Conservation (phyloP, 2,329 filamentous ascomycete genomes). For the Thelonectria blattea region DNA sequence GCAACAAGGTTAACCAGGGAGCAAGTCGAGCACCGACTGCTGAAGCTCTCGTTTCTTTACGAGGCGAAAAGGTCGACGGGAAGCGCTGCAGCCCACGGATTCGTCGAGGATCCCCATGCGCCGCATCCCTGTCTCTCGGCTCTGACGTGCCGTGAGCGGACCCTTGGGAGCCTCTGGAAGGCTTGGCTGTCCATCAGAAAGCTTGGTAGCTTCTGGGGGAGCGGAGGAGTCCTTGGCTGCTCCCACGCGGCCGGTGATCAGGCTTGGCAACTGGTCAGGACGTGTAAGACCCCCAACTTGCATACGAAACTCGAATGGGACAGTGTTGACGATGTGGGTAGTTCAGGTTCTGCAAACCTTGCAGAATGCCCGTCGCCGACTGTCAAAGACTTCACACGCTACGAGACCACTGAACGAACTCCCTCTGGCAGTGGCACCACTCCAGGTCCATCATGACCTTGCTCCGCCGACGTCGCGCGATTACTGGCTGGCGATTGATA, state of each 20-base stretch:
- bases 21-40: background rate
- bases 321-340: background rate
- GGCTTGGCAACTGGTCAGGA: slow-evolving; percentile 38
- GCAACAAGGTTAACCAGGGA: background rate
- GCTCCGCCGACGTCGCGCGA: background rate
- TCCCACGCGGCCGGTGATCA: slow-evolving; percentile 25
- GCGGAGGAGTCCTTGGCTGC: background rate
- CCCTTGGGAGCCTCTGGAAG: slow-evolving; percentile 17
- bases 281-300: background rate
- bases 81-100: background rate
- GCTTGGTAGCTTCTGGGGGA: background rate
- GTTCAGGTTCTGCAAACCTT: background rate
- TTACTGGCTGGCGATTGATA: slow-evolving; percentile 7
- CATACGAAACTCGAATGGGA: slow-evolving; percentile 11
- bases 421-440: background rate
- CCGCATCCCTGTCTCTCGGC: slow-evolving; percentile 20
- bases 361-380: no score
- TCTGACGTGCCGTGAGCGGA: slow-evolving; percentile 29
- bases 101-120: background rate
- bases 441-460: background rate
- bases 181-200: slow-evolving; percentile 2
- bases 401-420: background rate
- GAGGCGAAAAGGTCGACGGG: background rate
- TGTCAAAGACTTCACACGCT: background rate
- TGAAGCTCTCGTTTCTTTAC: background rate